phyloP scores from a whole-genome alignment of 2,329 filamentous ascomycete species.

The Curvularia eragrostidis region DNA sequence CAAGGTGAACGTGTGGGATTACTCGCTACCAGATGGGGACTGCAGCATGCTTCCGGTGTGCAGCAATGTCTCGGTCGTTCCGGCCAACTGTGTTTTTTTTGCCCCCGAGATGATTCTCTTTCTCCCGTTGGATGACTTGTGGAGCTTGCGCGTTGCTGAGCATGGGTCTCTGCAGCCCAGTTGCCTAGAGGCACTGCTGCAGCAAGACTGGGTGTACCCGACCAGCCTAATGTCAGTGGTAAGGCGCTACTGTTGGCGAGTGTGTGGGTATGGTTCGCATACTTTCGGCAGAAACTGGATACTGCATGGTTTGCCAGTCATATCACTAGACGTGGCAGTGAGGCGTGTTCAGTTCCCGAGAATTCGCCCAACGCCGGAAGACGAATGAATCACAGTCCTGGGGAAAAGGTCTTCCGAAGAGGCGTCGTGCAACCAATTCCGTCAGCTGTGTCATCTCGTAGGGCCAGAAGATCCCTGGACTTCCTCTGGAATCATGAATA shows the following conservation, averaged over 20 bases:
- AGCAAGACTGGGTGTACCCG: neutral
- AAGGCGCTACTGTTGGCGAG: neutral
- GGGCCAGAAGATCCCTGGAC: neutral
- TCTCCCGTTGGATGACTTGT: neutral
- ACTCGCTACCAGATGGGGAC: slow-evolving; percentile 16
- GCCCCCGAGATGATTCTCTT: neutral
- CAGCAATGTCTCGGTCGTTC: slow-evolving; percentile 12
- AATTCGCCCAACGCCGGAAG: neutral
- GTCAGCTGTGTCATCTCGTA: neutral
- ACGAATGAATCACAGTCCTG: neutral
- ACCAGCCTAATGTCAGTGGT: neutral
- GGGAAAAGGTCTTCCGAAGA: neutral
- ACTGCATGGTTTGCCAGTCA: neutral
- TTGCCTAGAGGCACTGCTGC: slow-evolving; percentile 1
- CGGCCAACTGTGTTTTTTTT: slow-evolving; percentile 7
- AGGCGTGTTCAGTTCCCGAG: neutral
- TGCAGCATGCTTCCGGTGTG: slow-evolving; percentile 6
- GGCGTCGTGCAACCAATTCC: neutral
- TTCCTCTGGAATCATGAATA: neutral
- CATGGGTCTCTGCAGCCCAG: neutral
- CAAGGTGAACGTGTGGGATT: slow-evolving; percentile 13
- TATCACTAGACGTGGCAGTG: neutral
- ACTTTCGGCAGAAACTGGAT: neutral
- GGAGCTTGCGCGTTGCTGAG: slow-evolving; percentile 1
- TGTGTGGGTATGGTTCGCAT: neutral